Evolutionary conservation across 176 grass and related monocot species (phyloP).

Genomic region (Phragmites australis): DNA sequence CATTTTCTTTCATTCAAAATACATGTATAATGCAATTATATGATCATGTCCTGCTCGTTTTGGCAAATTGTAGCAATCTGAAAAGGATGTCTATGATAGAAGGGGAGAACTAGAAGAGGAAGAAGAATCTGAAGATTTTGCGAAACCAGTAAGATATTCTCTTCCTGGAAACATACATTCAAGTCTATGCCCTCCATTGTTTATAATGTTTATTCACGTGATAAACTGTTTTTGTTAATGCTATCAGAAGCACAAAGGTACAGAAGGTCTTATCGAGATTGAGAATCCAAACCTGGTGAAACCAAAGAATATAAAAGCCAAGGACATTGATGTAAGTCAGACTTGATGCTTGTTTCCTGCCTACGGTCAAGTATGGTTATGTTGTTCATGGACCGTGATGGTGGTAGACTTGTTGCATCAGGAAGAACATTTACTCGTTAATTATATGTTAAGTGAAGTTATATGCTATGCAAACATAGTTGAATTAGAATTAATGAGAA

Average conservation of each 20-base stretch:
- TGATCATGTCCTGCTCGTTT: not conserved
- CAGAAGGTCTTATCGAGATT: slow-evolving; percentile 77
- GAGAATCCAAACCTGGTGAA: slow-evolving; percentile 93
- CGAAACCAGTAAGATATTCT: slow-evolving; percentile 46
- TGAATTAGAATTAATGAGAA: not conserved
- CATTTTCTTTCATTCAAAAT: not conserved
- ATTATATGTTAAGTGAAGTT: not conserved
- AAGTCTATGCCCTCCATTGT: not conserved
- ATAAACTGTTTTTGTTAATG: not conserved
- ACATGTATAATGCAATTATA: not conserved
- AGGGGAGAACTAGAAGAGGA: slow-evolving; percentile 52
- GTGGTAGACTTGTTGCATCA: not conserved
- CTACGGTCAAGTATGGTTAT: not conserved
- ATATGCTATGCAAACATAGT: not conserved
- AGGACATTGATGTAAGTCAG: slow-evolving; percentile 79
- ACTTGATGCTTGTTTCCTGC: slow-evolving; percentile 2
- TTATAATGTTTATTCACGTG: not conserved
- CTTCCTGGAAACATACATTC: slow-evolving; percentile 24
- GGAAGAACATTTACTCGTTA: not conserved
- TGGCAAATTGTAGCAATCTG: slow-evolving; percentile 41
- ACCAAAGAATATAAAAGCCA: slow-evolving; percentile 75
- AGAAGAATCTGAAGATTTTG: slow-evolving; percentile 63
- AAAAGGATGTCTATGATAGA: slow-evolving; percentile 48
- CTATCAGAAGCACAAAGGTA: slow-evolving; percentile 75
- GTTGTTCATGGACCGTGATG: not conserved